Base-by-base conservation (phyloP, 2,329 filamentous ascomycete genomes). In the Anisogramma anomala region DNA sequence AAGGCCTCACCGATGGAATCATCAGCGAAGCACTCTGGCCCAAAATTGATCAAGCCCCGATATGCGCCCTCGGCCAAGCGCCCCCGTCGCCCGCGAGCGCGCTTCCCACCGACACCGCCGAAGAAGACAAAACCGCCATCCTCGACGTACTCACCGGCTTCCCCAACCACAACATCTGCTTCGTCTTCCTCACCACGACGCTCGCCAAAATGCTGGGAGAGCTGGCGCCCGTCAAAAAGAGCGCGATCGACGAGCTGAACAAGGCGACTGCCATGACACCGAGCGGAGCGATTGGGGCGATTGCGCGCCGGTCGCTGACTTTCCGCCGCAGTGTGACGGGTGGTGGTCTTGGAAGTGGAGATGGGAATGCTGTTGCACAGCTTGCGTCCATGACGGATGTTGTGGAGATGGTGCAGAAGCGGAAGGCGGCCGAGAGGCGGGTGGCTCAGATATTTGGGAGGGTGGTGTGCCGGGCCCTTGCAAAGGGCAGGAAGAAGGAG, bases 101-200 rank as follows among this genome's bases (percentile, higher is more conserved):
- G 18, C 13, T 31, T 18, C 9, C 30, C 8, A 50, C 47, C 14
- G 35, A 52, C 1, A 13, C 48, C 2, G 44, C 49, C 10, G 63
- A 71, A 15, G 62, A 72, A 27, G 61, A 66, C 50, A 75, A 72
- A 54, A 61, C 60, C 0, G 55, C 62, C 3, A 58, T 91, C 2
- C 73, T 94, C 4, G 88, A 95, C 50, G 71, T 81, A 2, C 69
- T 95, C 2, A 73, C 81, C 0, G 66, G 72, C 2, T 71, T 76
- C 0, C 83, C 86, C 0, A 80, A 81, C 36, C 82, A 94, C 61
- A 91, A 86, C 55, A 88, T 94, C 41, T 82, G 83, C 0, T 94
- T 95, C 54, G 83, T 94, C 2, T 87, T 95, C 49, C 65, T 95
- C 13, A 85, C 82, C 0, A 79, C 84, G 7, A 88, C 87, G 61